A percentile compares a stretch with the other conserved stretches of the same genome.
Conservation (phyloP, 2,329 filamentous ascomycete species). For the Amauroascus niger region DNA sequence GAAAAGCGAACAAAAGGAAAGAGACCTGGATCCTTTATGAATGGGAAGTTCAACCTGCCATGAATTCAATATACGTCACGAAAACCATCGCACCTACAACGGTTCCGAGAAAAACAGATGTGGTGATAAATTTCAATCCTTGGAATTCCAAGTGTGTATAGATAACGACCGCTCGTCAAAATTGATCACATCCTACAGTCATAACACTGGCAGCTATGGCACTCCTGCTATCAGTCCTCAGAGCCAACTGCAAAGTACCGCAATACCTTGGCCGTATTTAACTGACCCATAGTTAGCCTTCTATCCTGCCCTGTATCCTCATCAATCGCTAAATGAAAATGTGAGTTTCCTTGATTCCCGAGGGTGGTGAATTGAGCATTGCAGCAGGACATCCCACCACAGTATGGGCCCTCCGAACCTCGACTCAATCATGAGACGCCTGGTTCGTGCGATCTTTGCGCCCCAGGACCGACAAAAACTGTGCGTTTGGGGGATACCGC, state of each 20-base stretch:
- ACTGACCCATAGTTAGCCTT: too few relatives aligned
- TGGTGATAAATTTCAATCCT: conserved; percentile 37
- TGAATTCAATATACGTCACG: background rate
- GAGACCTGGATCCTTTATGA: background rate
- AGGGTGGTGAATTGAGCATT: conserved; percentile 10
- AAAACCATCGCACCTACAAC: background rate
- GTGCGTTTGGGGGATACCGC: conserved; percentile 37
- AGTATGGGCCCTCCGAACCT: conserved; percentile 19
- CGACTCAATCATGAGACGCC: conserved; percentile 18
- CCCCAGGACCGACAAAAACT: conserved; percentile 24
- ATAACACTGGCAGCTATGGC: conserved; percentile 24
- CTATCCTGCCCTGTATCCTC: conserved; percentile 32
- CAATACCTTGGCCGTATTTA: conserved; percentile 33
- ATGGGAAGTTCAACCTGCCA: background rate
- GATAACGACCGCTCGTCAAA: background rate
- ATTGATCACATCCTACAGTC: background rate
- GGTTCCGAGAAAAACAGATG: conserved; percentile 34
- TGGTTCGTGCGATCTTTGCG: conserved; percentile 17
- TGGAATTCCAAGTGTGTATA: conserved; percentile 44
- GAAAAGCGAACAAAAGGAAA: background rate
- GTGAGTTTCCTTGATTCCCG: conserved; percentile 20
- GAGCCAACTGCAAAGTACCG: conserved; percentile 34
- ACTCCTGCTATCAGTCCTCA: conserved; percentile 32
- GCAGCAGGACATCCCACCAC: conserved; percentile 17
- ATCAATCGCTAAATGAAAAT: conserved; percentile 23